These are phyloP conservation scores for Cladosporium sp. DNA, from an alignment of 2,329 filamentous ascomycete genomes.

Conservation along the genomic window DNA sequence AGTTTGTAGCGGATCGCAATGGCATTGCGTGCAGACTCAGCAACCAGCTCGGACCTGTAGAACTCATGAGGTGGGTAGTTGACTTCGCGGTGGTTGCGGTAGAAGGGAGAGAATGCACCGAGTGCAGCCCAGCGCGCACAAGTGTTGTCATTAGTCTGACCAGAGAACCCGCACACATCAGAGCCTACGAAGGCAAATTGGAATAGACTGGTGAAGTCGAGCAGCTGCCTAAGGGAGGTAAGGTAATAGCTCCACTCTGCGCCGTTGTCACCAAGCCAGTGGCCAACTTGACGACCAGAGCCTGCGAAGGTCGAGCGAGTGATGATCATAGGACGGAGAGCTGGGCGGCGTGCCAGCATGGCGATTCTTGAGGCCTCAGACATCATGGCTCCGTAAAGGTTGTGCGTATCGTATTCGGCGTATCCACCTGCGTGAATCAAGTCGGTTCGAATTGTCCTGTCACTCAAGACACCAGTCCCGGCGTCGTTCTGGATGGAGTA, in stretches of 20 bases:
- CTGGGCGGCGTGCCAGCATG: slow-evolving; percentile 66
- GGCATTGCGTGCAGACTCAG: slow-evolving; percentile 64
- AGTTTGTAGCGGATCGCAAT: slow-evolving; percentile 73
- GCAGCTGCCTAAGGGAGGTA: slow-evolving; percentile 43
- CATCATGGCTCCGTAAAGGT: slow-evolving; percentile 77
- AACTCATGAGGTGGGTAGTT: slow-evolving; percentile 64
- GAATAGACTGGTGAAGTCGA: slow-evolving; percentile 49
- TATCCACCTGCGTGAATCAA: slow-evolving; percentile 67
- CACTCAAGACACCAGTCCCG: slow-evolving; percentile 43
- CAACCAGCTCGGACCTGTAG: slow-evolving; percentile 66
- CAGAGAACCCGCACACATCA: slow-evolving; percentile 76
- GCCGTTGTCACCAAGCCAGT: slow-evolving; percentile 62
- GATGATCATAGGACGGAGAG: slow-evolving; percentile 67
- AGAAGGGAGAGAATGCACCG: slow-evolving; percentile 74
- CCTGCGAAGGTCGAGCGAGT: slow-evolving; percentile 76
- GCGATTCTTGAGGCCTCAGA: slow-evolving; percentile 63
- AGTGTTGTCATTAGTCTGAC: slow-evolving; percentile 65
- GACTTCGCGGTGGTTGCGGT: slow-evolving; percentile 68
- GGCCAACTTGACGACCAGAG: slow-evolving; percentile 60
- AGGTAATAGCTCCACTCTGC: slow-evolving; percentile 49
- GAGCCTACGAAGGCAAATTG: slow-evolving; percentile 51
- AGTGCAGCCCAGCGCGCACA: slow-evolving; percentile 75
- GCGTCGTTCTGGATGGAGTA: slow-evolving; percentile 67
- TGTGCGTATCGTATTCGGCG: slow-evolving; percentile 73
- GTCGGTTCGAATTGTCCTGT: slow-evolving; percentile 62